Evolutionary conservation across 345 rosid species (phyloP).

Genomic region (Salix arbutifolia): DNA sequence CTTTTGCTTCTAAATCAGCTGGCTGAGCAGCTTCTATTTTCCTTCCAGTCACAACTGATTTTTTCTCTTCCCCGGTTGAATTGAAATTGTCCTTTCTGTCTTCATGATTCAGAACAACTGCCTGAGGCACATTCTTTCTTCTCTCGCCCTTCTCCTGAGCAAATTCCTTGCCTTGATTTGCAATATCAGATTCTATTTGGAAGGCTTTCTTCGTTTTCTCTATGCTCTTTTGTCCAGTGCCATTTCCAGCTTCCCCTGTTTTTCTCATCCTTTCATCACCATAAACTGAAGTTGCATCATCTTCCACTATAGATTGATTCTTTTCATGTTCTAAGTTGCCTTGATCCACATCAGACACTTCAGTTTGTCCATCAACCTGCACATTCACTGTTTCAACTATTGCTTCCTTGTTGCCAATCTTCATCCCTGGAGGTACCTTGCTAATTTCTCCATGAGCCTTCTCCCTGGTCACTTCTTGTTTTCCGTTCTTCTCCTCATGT

Average conservation of each 20-base stretch:
- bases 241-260: slow-evolving; percentile 21
- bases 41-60: slow-evolving; percentile 31
- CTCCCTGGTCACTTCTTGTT: slow-evolving; percentile 22
- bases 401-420: slow-evolving; percentile 26
- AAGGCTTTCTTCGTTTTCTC: slow-evolving; percentile 26
- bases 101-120: slow-evolving; percentile 28
- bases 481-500: slow-evolving; percentile 22
- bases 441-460: slow-evolving; percentile 25
- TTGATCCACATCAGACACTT: slow-evolving; percentile 18
- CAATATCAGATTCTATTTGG: slow-evolving; percentile 20
- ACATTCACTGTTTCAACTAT: slow-evolving; percentile 12
- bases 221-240: slow-evolving; percentile 20
- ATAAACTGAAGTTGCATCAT: slow-evolving; percentile 8
- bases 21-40: slow-evolving; percentile 31
- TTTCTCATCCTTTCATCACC: slow-evolving; percentile 19
- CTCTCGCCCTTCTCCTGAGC: slow-evolving; percentile 30
- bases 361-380: slow-evolving; percentile 9
- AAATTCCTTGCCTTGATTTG: slow-evolving; percentile 33
- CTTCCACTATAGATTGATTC: slow-evolving; percentile 15
- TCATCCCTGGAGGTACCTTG: slow-evolving; percentile 19
- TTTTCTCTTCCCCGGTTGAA: slow-evolving; percentile 34
- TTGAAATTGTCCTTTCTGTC: slow-evolving; percentile 31
- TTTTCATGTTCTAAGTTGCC: slow-evolving; percentile 17
- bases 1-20: slow-evolving; percentile 24
- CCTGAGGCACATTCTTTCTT: slow-evolving; percentile 24